Base-by-base conservation (phyloP, 2,329 filamentous ascomycete genomes). In the Hypoxylon sp. region DNA sequence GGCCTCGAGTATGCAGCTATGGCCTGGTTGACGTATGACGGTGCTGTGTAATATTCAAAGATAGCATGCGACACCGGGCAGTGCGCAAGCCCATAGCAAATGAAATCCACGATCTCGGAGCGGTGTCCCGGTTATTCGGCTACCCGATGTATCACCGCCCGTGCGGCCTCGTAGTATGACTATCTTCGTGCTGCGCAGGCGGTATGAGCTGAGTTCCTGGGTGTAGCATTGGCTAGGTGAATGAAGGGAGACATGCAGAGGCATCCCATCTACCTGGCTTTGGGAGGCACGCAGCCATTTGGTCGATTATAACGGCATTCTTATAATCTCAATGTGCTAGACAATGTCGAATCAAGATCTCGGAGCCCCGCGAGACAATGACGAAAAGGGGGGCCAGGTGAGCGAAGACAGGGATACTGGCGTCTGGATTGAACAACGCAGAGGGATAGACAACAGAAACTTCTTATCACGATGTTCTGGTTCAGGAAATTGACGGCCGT, bases 271-370 rank as follows among this genome's bases (percentile, higher is more conserved):
- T 44, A 56, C 61, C 61, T 45, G 61, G 64, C 32, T 54, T 57
- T 50, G 55, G 55, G 57, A 57, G 61, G 50, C 48, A 69, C 56
- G 4, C 42, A 56, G 56, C 46, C 56, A 67, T 68, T 63, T 53
- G 61, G 59, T 51, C 52, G 61, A 61, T 67, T 59, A 61, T 57
- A 61, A 59, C 46, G 63, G 64, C 62, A 68, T 68, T 61, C 58
- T 66, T 66, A 69, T 69, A 69, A 66, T 66, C 63, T 65, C 61
- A 61, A 70, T 70, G 64, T 53, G 55, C 45, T 44, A 69, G 56
- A 55, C 58, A 61, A 67, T 65, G 53, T 70, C 68, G 68, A 70
- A 69, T 69, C 62, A 70, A 62, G 33, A 69, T 67, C 54, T 67
- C 64, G 56, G 64, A 65, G 50, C 63, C 63, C 61, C 61, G 53